Evolutionary conservation across 768 basidiomycete genomes (phyloP), one percentile per base, ranked within the genome.

Genomic region (Galerina marginata): DNA sequence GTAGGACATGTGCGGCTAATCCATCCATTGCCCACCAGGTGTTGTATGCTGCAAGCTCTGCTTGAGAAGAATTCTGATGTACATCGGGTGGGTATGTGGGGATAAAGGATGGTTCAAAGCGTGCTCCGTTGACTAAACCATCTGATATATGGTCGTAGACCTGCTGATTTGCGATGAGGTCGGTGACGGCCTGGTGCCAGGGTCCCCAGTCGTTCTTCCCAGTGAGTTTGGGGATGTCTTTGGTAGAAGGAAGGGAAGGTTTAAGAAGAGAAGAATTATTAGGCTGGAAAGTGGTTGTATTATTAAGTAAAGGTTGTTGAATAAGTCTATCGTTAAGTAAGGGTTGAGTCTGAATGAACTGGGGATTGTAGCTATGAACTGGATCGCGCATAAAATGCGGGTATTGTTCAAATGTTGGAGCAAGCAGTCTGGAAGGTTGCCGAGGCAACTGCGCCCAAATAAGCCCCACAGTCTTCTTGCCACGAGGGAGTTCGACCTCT

Each of bases 391-490:
- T 20, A 20, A 20, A 20, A 20, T 1, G 20, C 1, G 20, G 20
- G 2, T 1, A 20, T 20, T 20, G 20, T 2, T 20, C 20, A 20
- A 20, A 20, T 1, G 20, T 2, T 20, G 20, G 20, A 20, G 20
- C 20, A 20, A 20, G 1, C 20, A 20, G 20, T 20, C 20, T 20
- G 2, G 20, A 20, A 20, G 20, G 20, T 20, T 20, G 20, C 20
- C 20, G 20, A 20, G 20, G 20, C 20, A 20, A 20, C 20, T 20
- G 20, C 20, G 20, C 20, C 76, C 77, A 77, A 20, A 48, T 47
- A 7, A 58, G 59, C 0, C 69, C 69, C 33, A 79, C 70, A 9
- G 54, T 25, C 15, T 54, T 39, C 48, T 33, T 2, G 0, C 29
- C 29, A 0, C 0, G 7, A 5, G 29, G 29, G 29, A 33, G 29